phyloP scores from a whole-genome alignment of 73 alveolate species.

The Paramecium sonneborni region DNA sequence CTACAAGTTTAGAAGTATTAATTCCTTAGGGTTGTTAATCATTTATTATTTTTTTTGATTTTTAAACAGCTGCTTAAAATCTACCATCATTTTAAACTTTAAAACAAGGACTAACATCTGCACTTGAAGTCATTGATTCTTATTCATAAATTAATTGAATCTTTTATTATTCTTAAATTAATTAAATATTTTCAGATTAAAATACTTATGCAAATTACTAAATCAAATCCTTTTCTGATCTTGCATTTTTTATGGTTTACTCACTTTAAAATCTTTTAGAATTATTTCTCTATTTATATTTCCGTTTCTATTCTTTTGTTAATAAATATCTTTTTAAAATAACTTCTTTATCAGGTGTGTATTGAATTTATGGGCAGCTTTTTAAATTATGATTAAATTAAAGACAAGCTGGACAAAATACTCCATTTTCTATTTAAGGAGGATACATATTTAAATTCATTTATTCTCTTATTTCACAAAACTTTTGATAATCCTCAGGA shows the following conservation, averaged over 20 bases:
- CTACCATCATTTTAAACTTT: background rate
- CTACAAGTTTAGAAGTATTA: background rate
- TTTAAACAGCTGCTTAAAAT: background rate
- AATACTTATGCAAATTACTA: background rate
- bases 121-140: slow-evolving; percentile 2
- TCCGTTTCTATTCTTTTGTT: background rate
- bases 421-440: background rate
- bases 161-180: background rate
- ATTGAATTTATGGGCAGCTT: background rate
- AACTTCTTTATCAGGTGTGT: background rate
- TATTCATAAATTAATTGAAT: background rate
- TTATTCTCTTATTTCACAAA: background rate
- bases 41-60: background rate
- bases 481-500: background rate
- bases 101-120: background rate
- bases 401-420: slow-evolving; percentile 33
- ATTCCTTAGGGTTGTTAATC: background rate
- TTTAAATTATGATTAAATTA: background rate
- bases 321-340: background rate
- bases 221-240: background rate
- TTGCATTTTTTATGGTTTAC: background rate
- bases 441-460: background rate
- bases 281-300: background rate
- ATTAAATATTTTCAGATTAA: background rate
- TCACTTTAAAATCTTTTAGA: background rate